Conservation (phyloP, 305 asterid genomes). For the Fraxinus xanthoxyloides region DNA sequence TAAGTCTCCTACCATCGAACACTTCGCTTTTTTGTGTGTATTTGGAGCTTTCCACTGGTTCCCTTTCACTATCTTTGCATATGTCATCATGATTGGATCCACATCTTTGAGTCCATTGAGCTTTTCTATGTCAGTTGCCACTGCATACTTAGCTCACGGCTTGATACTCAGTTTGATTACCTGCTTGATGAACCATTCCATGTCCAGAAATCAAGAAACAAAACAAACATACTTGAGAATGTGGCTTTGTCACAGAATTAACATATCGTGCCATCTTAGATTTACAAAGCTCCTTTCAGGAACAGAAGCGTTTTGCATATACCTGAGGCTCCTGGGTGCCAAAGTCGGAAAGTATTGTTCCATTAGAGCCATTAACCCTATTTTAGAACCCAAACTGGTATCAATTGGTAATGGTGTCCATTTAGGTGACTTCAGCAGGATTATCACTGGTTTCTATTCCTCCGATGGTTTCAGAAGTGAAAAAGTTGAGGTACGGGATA, state of each 20-base stretch:
- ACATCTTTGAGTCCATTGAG: slow-evolving; percentile 31
- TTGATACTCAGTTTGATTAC: slow-evolving; percentile 50
- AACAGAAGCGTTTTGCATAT: slow-evolving; percentile 79
- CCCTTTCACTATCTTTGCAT: slow-evolving; percentile 62
- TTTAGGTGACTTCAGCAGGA: slow-evolving; percentile 83
- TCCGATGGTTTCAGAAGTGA: slow-evolving; percentile 46
- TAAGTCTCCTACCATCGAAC: slow-evolving; percentile 40
- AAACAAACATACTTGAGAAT: slow-evolving; percentile 28
- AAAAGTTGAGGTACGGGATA: slow-evolving; percentile 54
- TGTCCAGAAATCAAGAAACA: slow-evolving; percentile 35
- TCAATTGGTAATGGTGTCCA: slow-evolving; percentile 76
- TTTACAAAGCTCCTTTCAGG: slow-evolving; percentile 87
- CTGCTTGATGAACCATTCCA: slow-evolving; percentile 26
- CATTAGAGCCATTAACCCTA: slow-evolving; percentile 77
- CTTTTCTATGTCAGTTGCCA: slow-evolving; percentile 47
- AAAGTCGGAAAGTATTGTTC: slow-evolving; percentile 75
- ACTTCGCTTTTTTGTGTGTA: slow-evolving; percentile 53
- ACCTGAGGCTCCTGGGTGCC: slow-evolving; percentile 69
- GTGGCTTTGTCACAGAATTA: slow-evolving; percentile 66
- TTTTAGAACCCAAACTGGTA: slow-evolving; percentile 55
- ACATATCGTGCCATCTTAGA: slow-evolving; percentile 63
- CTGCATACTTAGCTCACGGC: slow-evolving; percentile 64
- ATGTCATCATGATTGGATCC: slow-evolving; percentile 35
- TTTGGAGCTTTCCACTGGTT: slow-evolving; percentile 81
- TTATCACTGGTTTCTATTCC: slow-evolving; percentile 62